Evolutionary conservation across 139 green algal species (phyloP), one percentile per base, ranked within the genome.

Genomic region (Ulvella scutata): DNA sequence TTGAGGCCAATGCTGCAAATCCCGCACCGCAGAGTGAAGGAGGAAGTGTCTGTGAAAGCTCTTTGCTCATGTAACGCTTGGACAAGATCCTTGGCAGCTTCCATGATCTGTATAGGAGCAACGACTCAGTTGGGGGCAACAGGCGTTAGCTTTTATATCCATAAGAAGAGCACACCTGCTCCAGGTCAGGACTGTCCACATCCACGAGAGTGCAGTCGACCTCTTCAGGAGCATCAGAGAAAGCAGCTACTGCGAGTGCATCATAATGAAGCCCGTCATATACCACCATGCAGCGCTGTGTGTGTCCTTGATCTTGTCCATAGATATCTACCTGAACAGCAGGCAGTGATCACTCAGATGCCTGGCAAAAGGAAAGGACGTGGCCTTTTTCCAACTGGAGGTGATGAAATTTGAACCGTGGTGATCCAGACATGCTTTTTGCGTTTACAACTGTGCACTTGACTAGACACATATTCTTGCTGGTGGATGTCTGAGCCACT

Each of bases 261-360:
- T 96, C 90, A 78, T 96, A 96, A 79, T 96, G 90, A 20, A 91
- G 75, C 9, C 90, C 90, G 43, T 93, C 91, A 79, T 91, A 91
- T 44, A 91, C 84, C 2, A 89, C 23, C 43, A 76, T 44, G 51
- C 51, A 67, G 31, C 51, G 31, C 13, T 26, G 31, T 26, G 4
- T 29, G 72, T 90, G 88, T 2, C 80, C 84, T 10, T 76, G 43
- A 9, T 75, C 84, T 51, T 93, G 78, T 0, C 90, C 91, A 79
- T 96, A 98, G 29, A 94, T 62, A 77, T 97, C 91, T 37, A 78
- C n/a, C n/a, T n/a, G n/a, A n/a, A n/a, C n/a, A n/a, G n/a, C n/a
- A n/a, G n/a, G 7, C 23, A 34, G 7, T 7, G 13, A 13, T 75
- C 17, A 59, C 9, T 10, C n/a, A n/a, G n/a, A n/a, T n/a, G n/a